Conservation (phyloP, 176 grass and related monocot species). For the Aegilops sharonensis region DNA sequence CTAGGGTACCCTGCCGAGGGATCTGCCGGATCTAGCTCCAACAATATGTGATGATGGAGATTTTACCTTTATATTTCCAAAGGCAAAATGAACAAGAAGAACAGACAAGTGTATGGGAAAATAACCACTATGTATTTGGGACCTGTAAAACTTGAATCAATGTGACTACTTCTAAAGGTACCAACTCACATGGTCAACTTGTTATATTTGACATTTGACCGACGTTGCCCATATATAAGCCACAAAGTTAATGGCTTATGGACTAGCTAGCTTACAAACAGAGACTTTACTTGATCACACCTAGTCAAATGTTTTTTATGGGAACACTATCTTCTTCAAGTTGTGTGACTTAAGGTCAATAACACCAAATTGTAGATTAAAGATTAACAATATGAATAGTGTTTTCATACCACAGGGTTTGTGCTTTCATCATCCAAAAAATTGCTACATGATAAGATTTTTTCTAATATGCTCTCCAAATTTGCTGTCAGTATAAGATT, state of each 20-base stretch:
- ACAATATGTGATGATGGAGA: not conserved
- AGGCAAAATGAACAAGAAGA: not conserved
- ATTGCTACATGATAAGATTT: not conserved
- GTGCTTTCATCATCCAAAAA: not conserved
- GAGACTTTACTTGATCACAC: not conserved
- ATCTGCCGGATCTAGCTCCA: too few relatives aligned
- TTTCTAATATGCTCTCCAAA: not conserved
- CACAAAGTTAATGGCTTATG: not conserved
- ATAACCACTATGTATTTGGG: not conserved
- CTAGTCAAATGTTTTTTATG: not conserved
- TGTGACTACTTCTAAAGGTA: not conserved
- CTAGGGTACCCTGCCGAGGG: too few relatives aligned
- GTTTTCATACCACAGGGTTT: not conserved
- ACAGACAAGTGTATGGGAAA: not conserved
- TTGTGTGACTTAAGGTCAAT: not conserved
- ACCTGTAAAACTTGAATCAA: not conserved
- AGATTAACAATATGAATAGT: not conserved
- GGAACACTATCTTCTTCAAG: not conserved
- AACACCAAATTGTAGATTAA: not conserved
- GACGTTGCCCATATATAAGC: not conserved
- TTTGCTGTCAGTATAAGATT: not conserved
- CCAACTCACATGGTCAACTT: not conserved
- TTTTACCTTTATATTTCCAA: not conserved
- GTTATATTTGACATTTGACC: not conserved
- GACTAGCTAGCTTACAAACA: not conserved